Evolutionary conservation across 1,284 basidiomycete species (phyloP).

Genomic region (Malassezia dermatis): DNA sequence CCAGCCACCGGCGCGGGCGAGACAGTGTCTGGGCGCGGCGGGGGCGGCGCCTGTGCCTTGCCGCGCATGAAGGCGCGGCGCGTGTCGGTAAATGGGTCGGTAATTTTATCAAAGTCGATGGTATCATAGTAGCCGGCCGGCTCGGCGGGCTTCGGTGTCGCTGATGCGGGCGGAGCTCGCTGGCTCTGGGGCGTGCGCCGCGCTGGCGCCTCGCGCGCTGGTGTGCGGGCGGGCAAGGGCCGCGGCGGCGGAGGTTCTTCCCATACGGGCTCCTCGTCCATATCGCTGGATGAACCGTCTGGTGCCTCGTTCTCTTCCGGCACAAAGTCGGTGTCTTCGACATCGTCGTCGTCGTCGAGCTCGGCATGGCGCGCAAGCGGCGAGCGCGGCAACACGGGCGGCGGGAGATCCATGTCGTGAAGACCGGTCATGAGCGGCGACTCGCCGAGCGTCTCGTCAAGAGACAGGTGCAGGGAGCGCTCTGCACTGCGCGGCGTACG

Average conservation of each 20-base stretch:
- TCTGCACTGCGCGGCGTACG: neutral
- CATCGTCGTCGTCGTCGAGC: conserved; percentile 4
- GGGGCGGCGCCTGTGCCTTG: neutral
- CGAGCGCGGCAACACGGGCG: neutral
- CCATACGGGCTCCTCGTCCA: neutral
- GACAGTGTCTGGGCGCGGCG: neutral
- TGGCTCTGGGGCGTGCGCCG: neutral
- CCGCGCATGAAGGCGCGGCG: conserved; percentile 17
- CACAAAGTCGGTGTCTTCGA: conserved; percentile 6
- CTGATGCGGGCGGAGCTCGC: neutral
- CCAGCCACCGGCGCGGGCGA: neutral
- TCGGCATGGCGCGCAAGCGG: neutral
- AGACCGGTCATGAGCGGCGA: conserved; percentile 12
- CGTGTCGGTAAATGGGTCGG: conserved; percentile 18
- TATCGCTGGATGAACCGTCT: neutral
- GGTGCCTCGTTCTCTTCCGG: neutral
- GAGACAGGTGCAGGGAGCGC: conserved; percentile 3
- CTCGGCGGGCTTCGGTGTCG: neutral
- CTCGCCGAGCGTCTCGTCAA: conserved; percentile 9
- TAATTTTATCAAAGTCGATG: conserved; percentile 19
- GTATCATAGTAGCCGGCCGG: conserved; percentile 3
- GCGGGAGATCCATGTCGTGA: conserved; percentile 1
- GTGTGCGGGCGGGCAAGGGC: neutral
- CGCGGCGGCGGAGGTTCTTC: neutral
- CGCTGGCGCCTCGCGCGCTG: neutral